A percentile compares a stretch with the other conserved stretches of the same genome.
phyloP scores from a whole-genome alignment of 2,329 filamentous ascomycete species.

The Daldinia eschscholtzii region DNA sequence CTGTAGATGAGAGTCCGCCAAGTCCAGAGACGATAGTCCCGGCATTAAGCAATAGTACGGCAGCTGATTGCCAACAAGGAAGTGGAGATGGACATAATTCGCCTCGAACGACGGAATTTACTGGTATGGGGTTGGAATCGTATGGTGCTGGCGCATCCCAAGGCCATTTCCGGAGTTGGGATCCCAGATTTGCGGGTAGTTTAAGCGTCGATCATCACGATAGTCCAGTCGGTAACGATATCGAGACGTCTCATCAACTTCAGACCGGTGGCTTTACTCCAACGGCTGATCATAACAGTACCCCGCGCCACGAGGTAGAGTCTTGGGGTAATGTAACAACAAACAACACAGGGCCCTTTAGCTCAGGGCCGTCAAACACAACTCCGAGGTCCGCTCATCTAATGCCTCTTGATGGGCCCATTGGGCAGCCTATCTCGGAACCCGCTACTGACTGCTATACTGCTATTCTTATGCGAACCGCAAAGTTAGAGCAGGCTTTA shows the following conservation, averaged over 20 bases:
- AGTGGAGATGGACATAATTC: background rate
- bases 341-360: background rate
- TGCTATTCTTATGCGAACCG: slow-evolving; percentile 24
- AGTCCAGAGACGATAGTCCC: background rate
- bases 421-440: background rate
- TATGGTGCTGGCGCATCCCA: background rate
- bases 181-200: background rate
- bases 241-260: background rate
- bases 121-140: background rate
- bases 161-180: background rate
- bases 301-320: background rate
- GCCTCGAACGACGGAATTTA: background rate
- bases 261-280: background rate
- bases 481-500: slow-evolving; percentile 30
- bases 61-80: background rate
- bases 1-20: background rate
- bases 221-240: background rate
- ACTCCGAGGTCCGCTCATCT: slow-evolving; percentile 5
- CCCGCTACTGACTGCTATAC: slow-evolving; percentile 24
- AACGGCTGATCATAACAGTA: background rate
- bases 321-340: background rate
- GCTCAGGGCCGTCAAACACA: background rate
- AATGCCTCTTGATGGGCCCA: background rate
- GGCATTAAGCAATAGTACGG: background rate
- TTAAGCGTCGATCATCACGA: background rate